Base-by-base conservation (phyloP, 2,329 filamentous ascomycete genomes). In the Xylariaceae sp. region DNA sequence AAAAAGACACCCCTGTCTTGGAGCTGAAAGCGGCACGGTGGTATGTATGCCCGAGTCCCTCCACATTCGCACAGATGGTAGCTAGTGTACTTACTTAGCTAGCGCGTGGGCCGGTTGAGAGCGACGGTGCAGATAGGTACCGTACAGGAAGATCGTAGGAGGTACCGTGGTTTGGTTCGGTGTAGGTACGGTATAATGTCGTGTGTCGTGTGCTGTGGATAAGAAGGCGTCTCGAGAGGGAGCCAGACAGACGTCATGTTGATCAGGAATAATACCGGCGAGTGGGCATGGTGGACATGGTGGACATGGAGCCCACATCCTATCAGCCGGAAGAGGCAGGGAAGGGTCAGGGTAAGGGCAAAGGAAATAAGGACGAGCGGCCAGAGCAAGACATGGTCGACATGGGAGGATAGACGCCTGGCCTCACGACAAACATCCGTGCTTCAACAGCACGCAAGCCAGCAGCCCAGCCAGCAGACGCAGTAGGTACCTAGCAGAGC, bases 1-100 rank as follows among this genome's bases (percentile, higher is more conserved):
- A 63, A 63, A 30, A 30, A 56, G 51, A 17, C 49, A 57, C 44
- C 62, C 62, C 56, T 64, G 60, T 51, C 55, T 55, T 56, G 55
- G 57, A 62, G 62, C 62, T 64, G 62, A 62, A 62, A 51, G 45
- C 48, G 54, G 60, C 59, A 64, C 61, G 61, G 60, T 61, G 23
- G 61, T 55, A 37, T 53, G 17, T 18, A 55, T 53, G 52, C 44
- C 48, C 58, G 44, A 56, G 48, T 53, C 50, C 51, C 56, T 57
- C 59, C 51, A 56, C 57, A 53, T 62, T 64, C 50, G 54, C 56
- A 61, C 58, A 60, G 60, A 50, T 50, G 48, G 49, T 51, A 51
- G 49, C 49, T 51, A 34, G 48, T 41, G 41, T n/a, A 45, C 41
- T n/a, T n/a, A n/a, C 13, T 30, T 35, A 53, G 50, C 58, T 55